phyloP scores from a whole-genome alignment of 805 yeast species.

The Yarrowia osloensis region DNA sequence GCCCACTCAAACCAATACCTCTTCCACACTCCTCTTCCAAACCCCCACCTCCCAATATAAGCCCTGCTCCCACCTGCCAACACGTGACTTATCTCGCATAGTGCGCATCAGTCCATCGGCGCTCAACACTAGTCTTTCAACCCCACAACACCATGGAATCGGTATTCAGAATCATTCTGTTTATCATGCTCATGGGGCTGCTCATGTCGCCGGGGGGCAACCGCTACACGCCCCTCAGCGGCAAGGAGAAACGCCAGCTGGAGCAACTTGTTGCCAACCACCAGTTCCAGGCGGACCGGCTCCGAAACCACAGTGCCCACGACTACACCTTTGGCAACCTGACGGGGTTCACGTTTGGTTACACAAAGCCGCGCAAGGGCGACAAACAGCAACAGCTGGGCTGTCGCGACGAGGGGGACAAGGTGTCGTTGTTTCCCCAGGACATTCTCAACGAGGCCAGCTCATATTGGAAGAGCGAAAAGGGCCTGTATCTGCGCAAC shows the following conservation, averaged over 20 bases:
- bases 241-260: slow-evolving; percentile 20
- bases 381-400: slow-evolving; percentile 1
- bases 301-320: slow-evolving; percentile 1
- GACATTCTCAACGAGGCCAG: slow-evolving; percentile 4
- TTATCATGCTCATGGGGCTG: slow-evolving; percentile 30
- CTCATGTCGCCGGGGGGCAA: slow-evolving; percentile 31
- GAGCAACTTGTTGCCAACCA: slow-evolving; percentile 9
- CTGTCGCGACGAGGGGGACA: slow-evolving; percentile 5
- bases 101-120: slow-evolving; percentile 13
- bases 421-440: slow-evolving; percentile 3
- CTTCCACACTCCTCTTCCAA: not conserved
- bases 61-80: not conserved
- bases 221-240: slow-evolving; percentile 23
- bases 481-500: slow-evolving; percentile 20
- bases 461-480: not conserved
- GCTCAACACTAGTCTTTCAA: not conserved
- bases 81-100: slow-evolving; percentile 30
- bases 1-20: not conserved
- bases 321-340: slow-evolving; percentile 12
- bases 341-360: slow-evolving; percentile 26
- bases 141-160: slow-evolving; percentile 27
- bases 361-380: slow-evolving; percentile 7
- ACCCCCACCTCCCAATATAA: too few relatives aligned
- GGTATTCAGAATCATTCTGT: slow-evolving; percentile 30
- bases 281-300: slow-evolving; percentile 26